phyloP scores from a whole-genome alignment of 202 grass and related monocot species.

The Schoenoplectus tabernaemontani region DNA sequence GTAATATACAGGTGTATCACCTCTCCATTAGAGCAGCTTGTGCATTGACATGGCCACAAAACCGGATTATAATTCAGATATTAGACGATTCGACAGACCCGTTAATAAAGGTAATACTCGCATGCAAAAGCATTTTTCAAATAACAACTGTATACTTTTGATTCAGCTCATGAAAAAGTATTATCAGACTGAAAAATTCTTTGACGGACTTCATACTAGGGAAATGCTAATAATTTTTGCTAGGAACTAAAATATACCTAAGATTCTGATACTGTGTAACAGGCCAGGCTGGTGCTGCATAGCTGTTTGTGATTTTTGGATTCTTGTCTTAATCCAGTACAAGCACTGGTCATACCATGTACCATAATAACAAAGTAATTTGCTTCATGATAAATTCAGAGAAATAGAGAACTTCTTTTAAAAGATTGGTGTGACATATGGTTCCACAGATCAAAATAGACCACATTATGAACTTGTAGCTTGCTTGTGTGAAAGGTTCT shows the following conservation, averaged over 20 bases:
- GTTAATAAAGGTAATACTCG: conserved; percentile 51
- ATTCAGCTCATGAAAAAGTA: neutral
- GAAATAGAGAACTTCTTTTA: neutral
- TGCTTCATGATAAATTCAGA: neutral
- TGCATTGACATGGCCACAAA: conserved; percentile 77
- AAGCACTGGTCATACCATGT: neutral
- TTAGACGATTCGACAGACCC: conserved; percentile 87
- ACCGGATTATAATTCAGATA: conserved; percentile 80
- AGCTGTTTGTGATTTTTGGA: neutral
- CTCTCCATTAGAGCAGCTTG: conserved; percentile 67
- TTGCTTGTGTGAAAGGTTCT: conserved; percentile 11
- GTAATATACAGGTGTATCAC: conserved; percentile 56
- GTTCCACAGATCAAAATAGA: neutral
- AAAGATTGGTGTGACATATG: neutral
- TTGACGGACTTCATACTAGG: neutral
- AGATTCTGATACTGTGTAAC: neutral
- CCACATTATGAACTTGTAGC: neutral
- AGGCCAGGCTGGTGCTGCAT: neutral
- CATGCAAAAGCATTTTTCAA: neutral
- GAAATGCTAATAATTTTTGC: neutral
- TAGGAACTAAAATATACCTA: neutral
- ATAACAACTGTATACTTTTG: neutral
- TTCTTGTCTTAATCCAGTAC: neutral
- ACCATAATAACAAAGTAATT: neutral
- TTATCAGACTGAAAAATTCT: neutral